Evolutionary conservation across 805 yeast genomes (phyloP).

Genomic region (Candida takata): DNA sequence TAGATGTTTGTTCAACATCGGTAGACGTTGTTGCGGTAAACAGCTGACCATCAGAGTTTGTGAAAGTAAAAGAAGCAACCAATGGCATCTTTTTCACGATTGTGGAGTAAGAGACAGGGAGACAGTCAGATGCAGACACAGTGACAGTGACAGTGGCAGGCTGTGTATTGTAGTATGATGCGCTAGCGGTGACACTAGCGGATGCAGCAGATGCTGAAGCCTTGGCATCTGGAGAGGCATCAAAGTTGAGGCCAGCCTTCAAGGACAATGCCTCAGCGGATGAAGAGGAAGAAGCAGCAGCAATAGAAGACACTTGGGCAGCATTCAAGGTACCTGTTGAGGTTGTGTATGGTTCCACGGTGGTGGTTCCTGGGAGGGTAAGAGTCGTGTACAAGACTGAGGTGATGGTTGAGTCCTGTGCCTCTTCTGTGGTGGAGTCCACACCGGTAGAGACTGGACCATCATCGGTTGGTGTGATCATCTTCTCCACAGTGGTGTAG

Average conservation of each 20-base stretch:
- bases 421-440: conserved; percentile 5
- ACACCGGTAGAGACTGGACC: conserved; percentile 6
- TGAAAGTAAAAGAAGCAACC: conserved; percentile 21
- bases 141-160: conserved; percentile 20
- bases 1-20: conserved; percentile 21
- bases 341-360: conserved; percentile 29
- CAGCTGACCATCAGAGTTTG: conserved; percentile 19
- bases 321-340: conserved; percentile 10
- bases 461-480: conserved; percentile 22
- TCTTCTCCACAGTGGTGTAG: conserved; percentile 44
- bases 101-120: conserved; percentile 11
- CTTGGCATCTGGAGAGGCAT: conserved; percentile 3
- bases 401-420: conserved; percentile 34
- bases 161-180: conserved; percentile 1
- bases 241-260: conserved; percentile 3
- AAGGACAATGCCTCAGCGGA: not conserved
- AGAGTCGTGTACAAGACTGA: conserved; percentile 32
- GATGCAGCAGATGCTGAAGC: conserved; percentile 5
- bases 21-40: conserved; percentile 21
- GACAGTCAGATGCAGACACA: conserved; percentile 13
- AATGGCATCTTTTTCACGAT: conserved; percentile 14
- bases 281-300: conserved; percentile 6
- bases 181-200: conserved; percentile 1
- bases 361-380: conserved; percentile 28
- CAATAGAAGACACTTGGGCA: conserved; percentile 7